Conservation (phyloP, 495 filamentous ascomycete species). For the Penicillium coprophilum region DNA sequence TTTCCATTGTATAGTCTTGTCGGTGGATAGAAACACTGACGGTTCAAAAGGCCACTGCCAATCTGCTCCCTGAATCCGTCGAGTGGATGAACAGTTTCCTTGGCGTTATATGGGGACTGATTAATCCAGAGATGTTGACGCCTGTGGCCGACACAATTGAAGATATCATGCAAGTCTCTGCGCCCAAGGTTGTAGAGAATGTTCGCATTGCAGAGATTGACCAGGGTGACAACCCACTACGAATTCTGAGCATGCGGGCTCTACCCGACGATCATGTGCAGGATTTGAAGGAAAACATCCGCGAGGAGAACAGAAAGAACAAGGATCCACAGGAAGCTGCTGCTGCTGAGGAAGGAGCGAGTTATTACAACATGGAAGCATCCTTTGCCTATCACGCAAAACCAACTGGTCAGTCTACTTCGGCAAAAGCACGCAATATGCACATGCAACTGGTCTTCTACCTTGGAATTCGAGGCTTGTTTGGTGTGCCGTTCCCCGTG, state of each 20-base stretch:
- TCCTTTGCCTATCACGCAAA: constrained; percentile 90
- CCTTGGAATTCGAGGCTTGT: constrained; percentile 67
- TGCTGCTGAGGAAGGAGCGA: constrained; percentile 86
- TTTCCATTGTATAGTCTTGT: not conserved
- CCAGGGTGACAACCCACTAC: constrained; percentile 84
- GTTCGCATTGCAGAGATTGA: constrained; percentile 95
- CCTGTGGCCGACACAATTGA: constrained; percentile 71
- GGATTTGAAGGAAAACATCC: constrained; percentile 75
- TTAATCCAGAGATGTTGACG: constrained; percentile 91
- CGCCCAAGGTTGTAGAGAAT: constrained; percentile 86
- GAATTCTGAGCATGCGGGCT: constrained; percentile 85
- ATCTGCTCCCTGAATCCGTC: constrained; percentile 88
- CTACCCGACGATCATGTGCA: constrained; percentile 79
- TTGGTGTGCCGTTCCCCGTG: constrained; percentile 86
- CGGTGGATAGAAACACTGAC: constrained; percentile 17
- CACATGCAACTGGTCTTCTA: constrained; percentile 97
- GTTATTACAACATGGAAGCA: constrained; percentile 93
- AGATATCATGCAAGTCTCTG: constrained; percentile 95
- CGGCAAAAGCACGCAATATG: constrained; percentile 87
- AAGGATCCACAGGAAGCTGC: constrained; percentile 87
- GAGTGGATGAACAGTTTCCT: constrained; percentile 93
- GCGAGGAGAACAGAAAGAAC: constrained; percentile 70
- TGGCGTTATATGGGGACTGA: constrained; percentile 77
- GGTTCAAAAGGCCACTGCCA: constrained; percentile 60
- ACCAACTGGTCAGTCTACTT: constrained; percentile 64